phyloP scores from a whole-genome alignment of 2,329 filamentous ascomycete genomes.

The Aspergillus pseudotamarii region DNA sequence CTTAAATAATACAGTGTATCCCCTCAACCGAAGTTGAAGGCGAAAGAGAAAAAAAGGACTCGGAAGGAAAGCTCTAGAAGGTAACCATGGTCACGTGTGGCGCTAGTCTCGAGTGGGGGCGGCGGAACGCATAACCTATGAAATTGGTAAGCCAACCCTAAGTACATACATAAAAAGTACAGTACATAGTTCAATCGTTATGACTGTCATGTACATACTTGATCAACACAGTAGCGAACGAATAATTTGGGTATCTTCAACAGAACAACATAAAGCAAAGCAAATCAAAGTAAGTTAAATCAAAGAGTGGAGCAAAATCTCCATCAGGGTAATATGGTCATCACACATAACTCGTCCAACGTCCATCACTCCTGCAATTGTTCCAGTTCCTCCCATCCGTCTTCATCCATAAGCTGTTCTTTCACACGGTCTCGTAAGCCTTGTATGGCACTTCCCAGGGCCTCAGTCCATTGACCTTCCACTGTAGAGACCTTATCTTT shows the following conservation, averaged over 20 bases:
- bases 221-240: background rate
- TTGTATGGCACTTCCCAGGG: slow-evolving; percentile 76
- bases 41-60: slow-evolving; percentile 19
- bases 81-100: slow-evolving; percentile 23
- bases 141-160: background rate
- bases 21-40: slow-evolving; percentile 13
- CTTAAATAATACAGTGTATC: slow-evolving; percentile 3
- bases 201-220: background rate
- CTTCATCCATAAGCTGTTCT: slow-evolving; percentile 71
- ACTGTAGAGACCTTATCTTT: slow-evolving; percentile 92
- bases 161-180: background rate
- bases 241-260: slow-evolving; percentile 18
- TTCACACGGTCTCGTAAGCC: slow-evolving; percentile 74
- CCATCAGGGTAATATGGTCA: slow-evolving; percentile 10
- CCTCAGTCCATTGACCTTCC: slow-evolving; percentile 87
- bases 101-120: background rate
- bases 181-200: no score
- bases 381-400: slow-evolving; percentile 84
- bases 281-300: slow-evolving; percentile 27
- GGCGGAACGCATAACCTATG: background rate
- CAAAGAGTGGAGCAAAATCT: slow-evolving; percentile 9
- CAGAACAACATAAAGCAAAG: slow-evolving; percentile 1
- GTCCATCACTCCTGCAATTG: slow-evolving; percentile 46
- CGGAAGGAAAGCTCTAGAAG: slow-evolving; percentile 46
- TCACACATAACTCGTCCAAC: background rate